Base-by-base conservation (phyloP, 2,329 filamentous ascomycete genomes). In the Torrubiella hemipterigena region DNA sequence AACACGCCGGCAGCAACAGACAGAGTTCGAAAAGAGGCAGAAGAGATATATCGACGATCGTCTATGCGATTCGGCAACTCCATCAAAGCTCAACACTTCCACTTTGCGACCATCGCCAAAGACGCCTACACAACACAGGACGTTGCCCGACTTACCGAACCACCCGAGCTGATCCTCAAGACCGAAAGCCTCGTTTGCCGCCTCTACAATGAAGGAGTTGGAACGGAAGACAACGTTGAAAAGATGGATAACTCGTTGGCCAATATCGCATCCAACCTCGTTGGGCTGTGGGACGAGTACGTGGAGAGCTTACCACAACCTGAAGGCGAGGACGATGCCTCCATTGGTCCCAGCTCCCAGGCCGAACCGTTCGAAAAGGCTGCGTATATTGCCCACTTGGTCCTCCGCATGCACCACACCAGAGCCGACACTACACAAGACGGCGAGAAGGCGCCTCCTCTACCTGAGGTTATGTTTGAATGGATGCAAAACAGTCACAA, bases 401-500 rank as follows among this genome's bases (percentile, higher is more conserved):
- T 93, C 22, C 67, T 96, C 22, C 76, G 76, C 38, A 70, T 95
- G 34, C 80, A 87, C 44, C 84, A 94, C 54, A 68, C 67, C 8
- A 60, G 68, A 11, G 63, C 63, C 36, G 46, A 56, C 12, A 51
- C 42, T 22, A 47, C 58, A 15, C 48, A 44, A 9, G 54, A 54
- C 19, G 50, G 57, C 7, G 54, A 53, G 19, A 58, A 61, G 42
- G 48, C 51, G 2, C 63, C 64, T 3, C 68, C 82, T 1, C 61
- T 93, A 13, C 84, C 89, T 1, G 77, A 80, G 47, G 69, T 86
- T 12, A 61, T 96, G 11, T 76, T 95, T 38, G 71, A 82, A 44
- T 96, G 89, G 89, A 65, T 93, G 40, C 69, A 82, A 33, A 65
- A 67, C 12, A 72, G 83, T 46, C 84, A 94, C 48, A 75, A 81